Conservation (phyloP, 352 stramenopile species). For the Phytophthora kernoviae region DNA sequence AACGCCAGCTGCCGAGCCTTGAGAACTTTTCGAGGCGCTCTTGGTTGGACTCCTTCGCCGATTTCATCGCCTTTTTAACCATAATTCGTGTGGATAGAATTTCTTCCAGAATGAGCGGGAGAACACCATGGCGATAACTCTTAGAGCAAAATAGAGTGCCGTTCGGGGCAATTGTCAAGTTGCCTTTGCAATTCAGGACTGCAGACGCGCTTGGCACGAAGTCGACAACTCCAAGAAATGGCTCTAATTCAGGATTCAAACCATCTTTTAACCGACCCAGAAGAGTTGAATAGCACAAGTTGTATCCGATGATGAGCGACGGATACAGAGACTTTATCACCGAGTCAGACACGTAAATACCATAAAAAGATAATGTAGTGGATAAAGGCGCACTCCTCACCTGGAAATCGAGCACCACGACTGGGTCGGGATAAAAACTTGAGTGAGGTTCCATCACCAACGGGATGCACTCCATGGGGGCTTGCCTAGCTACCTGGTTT, state of each 20-base stretch:
- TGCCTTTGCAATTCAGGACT: conserved; percentile 51
- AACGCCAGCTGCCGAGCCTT: conserved; percentile 92
- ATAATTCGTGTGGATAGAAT: conserved; percentile 96
- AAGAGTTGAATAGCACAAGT: conserved; percentile 98
- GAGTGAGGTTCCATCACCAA: conserved; percentile 96
- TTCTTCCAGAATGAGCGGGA: conserved; percentile 97
- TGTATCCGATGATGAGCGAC: conserved; percentile 99
- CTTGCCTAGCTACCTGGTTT: conserved; percentile 87
- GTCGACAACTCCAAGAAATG: conserved; percentile 64
- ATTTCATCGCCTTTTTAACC: conserved; percentile 98
- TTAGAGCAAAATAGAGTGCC: conserved; percentile 96
- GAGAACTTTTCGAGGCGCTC: conserved; percentile 68
- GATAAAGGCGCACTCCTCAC: conserved; percentile 20
- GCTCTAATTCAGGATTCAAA: conserved; percentile 68
- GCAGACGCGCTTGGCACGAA: conserved; percentile 49
- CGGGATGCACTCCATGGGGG: conserved; percentile 93
- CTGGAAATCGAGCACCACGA: conserved; percentile 99
- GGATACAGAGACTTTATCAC: conserved; percentile 96
- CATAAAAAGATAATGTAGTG: not conserved
- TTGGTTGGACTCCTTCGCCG: conserved; percentile 77
- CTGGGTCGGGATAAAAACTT: conserved; percentile 95
- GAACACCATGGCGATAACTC: conserved; percentile 91
- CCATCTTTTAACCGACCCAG: conserved; percentile 92
- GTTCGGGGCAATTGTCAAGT: conserved; percentile 89
- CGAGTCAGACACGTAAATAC: not conserved